These are phyloP conservation scores for Malassezia dermatis DNA, from an alignment of 1,284 basidiomycete species.

Conservation along the genomic window DNA sequence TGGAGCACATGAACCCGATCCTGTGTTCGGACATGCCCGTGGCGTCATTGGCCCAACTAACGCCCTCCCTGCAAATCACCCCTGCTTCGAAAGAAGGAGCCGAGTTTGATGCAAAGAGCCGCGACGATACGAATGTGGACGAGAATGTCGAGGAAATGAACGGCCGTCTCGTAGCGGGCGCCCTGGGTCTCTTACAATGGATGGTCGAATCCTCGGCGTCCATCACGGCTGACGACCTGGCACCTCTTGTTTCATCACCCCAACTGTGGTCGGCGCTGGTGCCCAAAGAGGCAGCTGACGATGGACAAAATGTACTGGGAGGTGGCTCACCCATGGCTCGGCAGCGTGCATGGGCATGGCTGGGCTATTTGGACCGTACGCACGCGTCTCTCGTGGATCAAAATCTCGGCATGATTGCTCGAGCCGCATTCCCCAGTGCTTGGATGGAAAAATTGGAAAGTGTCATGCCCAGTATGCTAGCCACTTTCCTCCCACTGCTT, in stretches of 20 bases:
- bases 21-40: slow-evolving; percentile 28
- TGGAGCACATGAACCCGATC: slow-evolving; percentile 19
- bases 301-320: slow-evolving; percentile 21
- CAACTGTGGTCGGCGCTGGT: slow-evolving; percentile 29
- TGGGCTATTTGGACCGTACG: slow-evolving; percentile 17
- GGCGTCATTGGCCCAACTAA: slow-evolving; percentile 22
- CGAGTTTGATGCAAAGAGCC: slow-evolving; percentile 40
- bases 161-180: slow-evolving; percentile 37
- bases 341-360: slow-evolving; percentile 29
- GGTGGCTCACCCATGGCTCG: slow-evolving; percentile 27
- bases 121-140: slow-evolving; percentile 43
- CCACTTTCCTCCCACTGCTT: slow-evolving; percentile 34
- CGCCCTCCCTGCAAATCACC: slow-evolving; percentile 15
- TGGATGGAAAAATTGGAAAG: slow-evolving; percentile 38
- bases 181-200: slow-evolving; percentile 27
- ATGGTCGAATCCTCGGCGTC: slow-evolving; percentile 15
- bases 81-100: slow-evolving; percentile 15
- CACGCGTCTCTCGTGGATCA: slow-evolving; percentile 18
- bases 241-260: slow-evolving; percentile 20
- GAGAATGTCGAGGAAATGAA: slow-evolving; percentile 38
- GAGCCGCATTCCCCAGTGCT: slow-evolving; percentile 27
- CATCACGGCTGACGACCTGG: slow-evolving; percentile 18
- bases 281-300: slow-evolving; percentile 1
- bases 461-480: slow-evolving; percentile 28
- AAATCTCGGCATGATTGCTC: slow-evolving; percentile 20